A percentile compares a stretch with the other conserved stretches of the same genome.
Conservation (phyloP, 129 eudicot genomes). For the Artemisia tridentata region DNA sequence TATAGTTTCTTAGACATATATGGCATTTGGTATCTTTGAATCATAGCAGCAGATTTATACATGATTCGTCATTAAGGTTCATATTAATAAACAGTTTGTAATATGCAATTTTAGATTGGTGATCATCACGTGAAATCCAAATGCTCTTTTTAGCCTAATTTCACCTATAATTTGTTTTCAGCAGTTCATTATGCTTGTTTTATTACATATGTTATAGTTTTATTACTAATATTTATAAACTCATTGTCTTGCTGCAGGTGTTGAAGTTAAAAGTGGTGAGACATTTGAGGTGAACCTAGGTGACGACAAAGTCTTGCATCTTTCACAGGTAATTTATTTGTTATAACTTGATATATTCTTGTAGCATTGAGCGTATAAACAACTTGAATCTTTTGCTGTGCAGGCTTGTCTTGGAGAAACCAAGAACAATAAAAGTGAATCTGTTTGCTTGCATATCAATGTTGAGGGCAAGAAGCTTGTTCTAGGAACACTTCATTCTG, state of each 20-base stretch:
- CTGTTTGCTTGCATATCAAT: conserved; percentile 53
- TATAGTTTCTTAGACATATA: too few relatives aligned
- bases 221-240: background rate
- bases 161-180: background rate
- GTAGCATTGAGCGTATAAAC: background rate
- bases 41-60: too few relatives aligned
- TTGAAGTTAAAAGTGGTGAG: conserved; percentile 69
- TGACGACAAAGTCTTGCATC: conserved; percentile 61
- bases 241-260: conserved; percentile 37
- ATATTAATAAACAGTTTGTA: background rate
- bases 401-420: conserved; percentile 80
- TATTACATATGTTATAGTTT: background rate
- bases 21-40: too few relatives aligned
- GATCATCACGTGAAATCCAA: background rate
- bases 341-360: background rate
- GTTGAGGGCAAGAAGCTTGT: conserved; percentile 61
- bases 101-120: background rate
- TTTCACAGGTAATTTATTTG: conserved; percentile 62
- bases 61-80: too few relatives aligned
- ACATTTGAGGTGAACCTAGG: conserved; percentile 47
- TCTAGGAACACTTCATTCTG: conserved; percentile 68
- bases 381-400: background rate
- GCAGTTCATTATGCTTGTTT: background rate
- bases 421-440: conserved; percentile 55
- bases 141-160: background rate